A percentile compares a stretch with the other conserved stretches of the same genome.
phyloP scores from a whole-genome alignment of 176 grass and related monocot species.

The Alloteropsis semialata region DNA sequence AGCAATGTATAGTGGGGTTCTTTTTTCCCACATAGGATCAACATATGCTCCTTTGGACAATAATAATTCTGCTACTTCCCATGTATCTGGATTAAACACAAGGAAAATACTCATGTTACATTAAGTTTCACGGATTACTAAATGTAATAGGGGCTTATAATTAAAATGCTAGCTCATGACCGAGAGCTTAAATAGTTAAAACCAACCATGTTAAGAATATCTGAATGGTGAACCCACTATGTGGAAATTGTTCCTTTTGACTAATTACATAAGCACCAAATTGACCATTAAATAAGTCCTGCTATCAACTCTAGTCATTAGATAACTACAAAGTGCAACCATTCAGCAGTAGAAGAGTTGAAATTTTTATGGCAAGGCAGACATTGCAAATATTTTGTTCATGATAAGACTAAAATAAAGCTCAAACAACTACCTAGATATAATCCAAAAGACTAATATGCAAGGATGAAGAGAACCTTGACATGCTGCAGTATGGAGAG shows the following conservation, averaged over 20 bases:
- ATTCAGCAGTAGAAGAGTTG: not conserved
- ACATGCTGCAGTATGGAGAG: not conserved
- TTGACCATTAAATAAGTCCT: not conserved
- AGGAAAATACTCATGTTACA: not conserved
- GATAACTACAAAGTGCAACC: not conserved
- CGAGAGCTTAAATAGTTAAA: too few relatives aligned
- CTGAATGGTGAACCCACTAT: too few relatives aligned
- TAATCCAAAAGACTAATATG: not conserved
- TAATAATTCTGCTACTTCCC: not conserved
- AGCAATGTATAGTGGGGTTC: conserved; percentile 16
- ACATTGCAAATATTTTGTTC: not conserved
- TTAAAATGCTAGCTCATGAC: not conserved
- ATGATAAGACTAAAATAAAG: not conserved
- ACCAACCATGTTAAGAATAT: too few relatives aligned
- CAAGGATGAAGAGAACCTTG: not conserved
- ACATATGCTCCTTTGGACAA: not conserved
- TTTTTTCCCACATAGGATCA: not conserved
- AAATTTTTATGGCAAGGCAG: not conserved
- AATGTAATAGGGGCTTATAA: not conserved
- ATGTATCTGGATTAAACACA: not conserved
- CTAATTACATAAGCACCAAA: not conserved
- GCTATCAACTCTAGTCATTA: not conserved
- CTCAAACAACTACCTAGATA: not conserved
- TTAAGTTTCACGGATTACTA: too few relatives aligned
- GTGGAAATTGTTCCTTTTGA: not conserved